These are phyloP conservation scores for Rhizoctonia solani DNA, from an alignment of 1,284 basidiomycete species.

Conservation along the genomic window DNA sequence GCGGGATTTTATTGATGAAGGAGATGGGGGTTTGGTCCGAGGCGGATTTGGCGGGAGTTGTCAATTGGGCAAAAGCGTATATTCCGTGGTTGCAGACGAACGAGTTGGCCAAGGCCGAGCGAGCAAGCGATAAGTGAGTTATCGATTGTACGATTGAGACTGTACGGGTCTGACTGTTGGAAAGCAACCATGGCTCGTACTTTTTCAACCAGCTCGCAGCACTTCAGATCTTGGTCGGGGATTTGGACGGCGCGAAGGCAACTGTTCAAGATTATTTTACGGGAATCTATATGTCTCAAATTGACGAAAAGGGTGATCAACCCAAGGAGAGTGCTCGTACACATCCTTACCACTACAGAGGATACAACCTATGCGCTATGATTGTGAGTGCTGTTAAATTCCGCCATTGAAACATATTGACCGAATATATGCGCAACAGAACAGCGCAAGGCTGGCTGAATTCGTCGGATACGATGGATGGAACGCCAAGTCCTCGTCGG, in stretches of 20 bases:
- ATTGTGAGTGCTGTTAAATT: conserved; percentile 43
- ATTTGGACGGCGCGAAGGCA: conserved; percentile 50
- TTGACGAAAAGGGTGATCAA: conserved; percentile 57
- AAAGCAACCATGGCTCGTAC: conserved; percentile 42
- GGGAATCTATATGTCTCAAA: conserved; percentile 57
- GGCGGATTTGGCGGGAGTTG: conserved; percentile 30
- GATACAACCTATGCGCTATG: conserved; percentile 43
- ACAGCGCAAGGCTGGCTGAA: conserved; percentile 57
- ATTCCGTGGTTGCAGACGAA: conserved; percentile 42
- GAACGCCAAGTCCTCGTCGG: conserved; percentile 53
- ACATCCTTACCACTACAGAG: conserved; percentile 38
- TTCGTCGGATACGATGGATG: conserved; percentile 57
- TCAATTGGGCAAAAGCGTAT: conserved; percentile 41
- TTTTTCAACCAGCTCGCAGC: conserved; percentile 55
- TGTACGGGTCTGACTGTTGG: neutral
- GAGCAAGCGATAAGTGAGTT: conserved; percentile 39
- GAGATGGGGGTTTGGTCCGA: conserved; percentile 32
- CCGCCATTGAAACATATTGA: neutral
- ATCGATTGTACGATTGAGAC: neutral
- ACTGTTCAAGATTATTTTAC: conserved; percentile 54
- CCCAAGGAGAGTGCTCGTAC: conserved; percentile 49
- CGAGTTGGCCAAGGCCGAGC: conserved; percentile 41
- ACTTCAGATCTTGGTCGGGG: conserved; percentile 54
- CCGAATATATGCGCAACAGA: conserved; percentile 47
- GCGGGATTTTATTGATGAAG: conserved; percentile 41